phyloP scores from a whole-genome alignment of 176 grass and related monocot genomes.

The Aegilops speltoides region DNA sequence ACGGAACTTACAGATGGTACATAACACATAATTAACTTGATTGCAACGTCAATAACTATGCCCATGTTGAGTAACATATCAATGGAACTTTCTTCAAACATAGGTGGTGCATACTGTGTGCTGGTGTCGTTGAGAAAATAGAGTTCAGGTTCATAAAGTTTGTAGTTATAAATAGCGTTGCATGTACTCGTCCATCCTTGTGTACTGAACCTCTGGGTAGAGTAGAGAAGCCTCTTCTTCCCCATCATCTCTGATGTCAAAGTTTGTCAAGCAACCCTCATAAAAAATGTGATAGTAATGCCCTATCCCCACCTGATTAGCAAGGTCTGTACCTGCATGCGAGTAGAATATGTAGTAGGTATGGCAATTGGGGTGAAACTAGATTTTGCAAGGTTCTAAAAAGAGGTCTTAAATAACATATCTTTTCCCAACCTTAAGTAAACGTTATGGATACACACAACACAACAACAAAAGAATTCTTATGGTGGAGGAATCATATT shows the following conservation, averaged over 20 bases:
- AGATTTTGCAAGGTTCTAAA: no score
- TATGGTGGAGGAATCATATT: not conserved
- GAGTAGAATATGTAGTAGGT: not conserved
- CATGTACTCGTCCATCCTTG: slow-evolving; percentile 37
- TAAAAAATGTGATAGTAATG: slow-evolving; percentile 71
- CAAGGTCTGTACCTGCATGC: slow-evolving; percentile 17
- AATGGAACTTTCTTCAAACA: not conserved
- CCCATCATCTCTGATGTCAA: slow-evolving; percentile 40
- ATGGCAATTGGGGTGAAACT: not conserved
- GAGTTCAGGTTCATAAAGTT: not conserved
- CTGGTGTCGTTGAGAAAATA: not conserved
- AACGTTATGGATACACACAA: not conserved
- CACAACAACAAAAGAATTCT: not conserved
- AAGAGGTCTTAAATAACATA: no score
- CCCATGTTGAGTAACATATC: not conserved
- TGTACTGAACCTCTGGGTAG: slow-evolving; percentile 57
- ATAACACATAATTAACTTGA: not conserved
- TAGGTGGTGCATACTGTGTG: not conserved
- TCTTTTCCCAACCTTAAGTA: not conserved
- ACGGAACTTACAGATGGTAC: not conserved
- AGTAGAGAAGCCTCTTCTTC: slow-evolving; percentile 49
- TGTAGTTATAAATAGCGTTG: slow-evolving; percentile 27
- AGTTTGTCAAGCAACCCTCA: slow-evolving; percentile 57
- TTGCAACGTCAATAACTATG: not conserved
- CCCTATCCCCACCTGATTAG: slow-evolving; percentile 18